These are phyloP conservation scores for Eimeria falciformis DNA, from an alignment of 169 alveolate species.

Conservation along the genomic window DNA sequence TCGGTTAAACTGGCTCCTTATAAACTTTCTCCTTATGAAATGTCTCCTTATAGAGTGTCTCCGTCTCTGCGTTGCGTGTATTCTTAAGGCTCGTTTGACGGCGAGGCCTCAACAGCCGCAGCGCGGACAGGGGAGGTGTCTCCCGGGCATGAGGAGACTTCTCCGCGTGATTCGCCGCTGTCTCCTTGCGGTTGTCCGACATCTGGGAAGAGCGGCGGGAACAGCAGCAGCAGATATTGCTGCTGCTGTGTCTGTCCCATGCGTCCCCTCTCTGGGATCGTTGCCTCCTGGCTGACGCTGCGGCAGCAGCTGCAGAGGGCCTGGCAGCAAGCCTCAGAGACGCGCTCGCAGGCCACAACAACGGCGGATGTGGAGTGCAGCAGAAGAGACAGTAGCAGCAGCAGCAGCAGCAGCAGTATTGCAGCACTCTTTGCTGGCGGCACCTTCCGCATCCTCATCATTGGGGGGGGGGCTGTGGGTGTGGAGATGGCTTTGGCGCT, in stretches of 20 bases:
- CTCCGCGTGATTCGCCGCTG: not conserved
- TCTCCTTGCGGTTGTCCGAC: slow-evolving; percentile 50
- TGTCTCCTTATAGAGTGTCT: too few species aligned
- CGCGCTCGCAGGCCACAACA: not conserved
- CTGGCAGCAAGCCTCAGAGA: slow-evolving; percentile 39
- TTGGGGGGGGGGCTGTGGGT: slow-evolving; percentile 73
- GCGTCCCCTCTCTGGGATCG: slow-evolving; percentile 1
- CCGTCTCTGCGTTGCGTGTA: too few species aligned
- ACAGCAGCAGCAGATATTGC: slow-evolving; percentile 46
- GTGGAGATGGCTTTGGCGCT: slow-evolving; percentile 69
- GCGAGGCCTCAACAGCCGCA: not conserved
- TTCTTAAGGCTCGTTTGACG: not conserved
- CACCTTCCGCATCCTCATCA: slow-evolving; percentile 17
- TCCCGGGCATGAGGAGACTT: not conserved
- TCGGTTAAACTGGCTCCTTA: too few species aligned
- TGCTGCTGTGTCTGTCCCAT: slow-evolving; percentile 55
- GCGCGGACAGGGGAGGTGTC: not conserved
- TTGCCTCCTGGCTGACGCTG: slow-evolving; percentile 36
- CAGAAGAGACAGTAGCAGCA: not conserved
- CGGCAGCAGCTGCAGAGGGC: slow-evolving; percentile 57
- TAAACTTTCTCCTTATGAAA: too few species aligned
- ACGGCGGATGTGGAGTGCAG: not conserved
- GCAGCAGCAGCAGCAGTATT: slow-evolving; percentile 2
- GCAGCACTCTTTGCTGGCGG: not conserved
- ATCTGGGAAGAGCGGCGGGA: slow-evolving; percentile 24